Percentiles rank a stretch among this genome's conserved stretches.
Conservation (phyloP, 2,329 filamentous ascomycete genomes). For the Cercospora citrullina region DNA sequence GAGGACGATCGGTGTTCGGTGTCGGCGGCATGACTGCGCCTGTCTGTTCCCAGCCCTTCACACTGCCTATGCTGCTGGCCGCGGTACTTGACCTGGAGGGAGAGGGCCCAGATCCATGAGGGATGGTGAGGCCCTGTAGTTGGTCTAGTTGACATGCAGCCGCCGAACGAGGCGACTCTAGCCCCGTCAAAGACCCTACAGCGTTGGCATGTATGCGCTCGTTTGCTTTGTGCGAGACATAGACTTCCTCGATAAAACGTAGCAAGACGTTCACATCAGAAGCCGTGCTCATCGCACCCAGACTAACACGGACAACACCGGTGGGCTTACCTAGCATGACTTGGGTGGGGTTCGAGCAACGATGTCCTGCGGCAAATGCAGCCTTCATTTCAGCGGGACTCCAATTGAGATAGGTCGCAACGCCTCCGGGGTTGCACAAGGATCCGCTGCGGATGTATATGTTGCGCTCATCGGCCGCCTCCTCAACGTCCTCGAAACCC, state of each 20-base stretch:
- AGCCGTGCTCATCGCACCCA: constrained; percentile 62
- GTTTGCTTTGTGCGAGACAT: constrained; percentile 25
- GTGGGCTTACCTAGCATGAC: constrained; percentile 57
- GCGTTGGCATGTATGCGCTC: constrained; percentile 13
- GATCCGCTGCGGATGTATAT: constrained; percentile 64
- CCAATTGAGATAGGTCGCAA: constrained; percentile 51
- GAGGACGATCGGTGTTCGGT: constrained; percentile 25
- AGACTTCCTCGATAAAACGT: constrained; percentile 37
- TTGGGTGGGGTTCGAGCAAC: constrained; percentile 57
- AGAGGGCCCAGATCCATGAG: constrained; percentile 20
- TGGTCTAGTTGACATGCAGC: not conserved
- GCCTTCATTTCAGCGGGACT: constrained; percentile 57
- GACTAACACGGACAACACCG: constrained; percentile 61
- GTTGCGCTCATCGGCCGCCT: constrained; percentile 54
- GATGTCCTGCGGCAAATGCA: constrained; percentile 58
- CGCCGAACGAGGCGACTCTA: constrained; percentile 11
- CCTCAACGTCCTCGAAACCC: constrained; percentile 61
- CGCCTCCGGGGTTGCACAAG: constrained; percentile 57
- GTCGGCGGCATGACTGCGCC: constrained; percentile 17
- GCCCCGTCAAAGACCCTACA: constrained; percentile 6
- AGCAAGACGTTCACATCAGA: constrained; percentile 64
- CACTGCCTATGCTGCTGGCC: constrained; percentile 20
- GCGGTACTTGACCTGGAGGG: constrained; percentile 22
- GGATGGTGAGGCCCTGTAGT: constrained; percentile 22
- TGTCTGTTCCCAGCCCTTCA: constrained; percentile 23